These are phyloP conservation scores for Tetrapyrgos nigripes DNA, from an alignment of 1,284 basidiomycete genomes.

Conservation along the genomic window DNA sequence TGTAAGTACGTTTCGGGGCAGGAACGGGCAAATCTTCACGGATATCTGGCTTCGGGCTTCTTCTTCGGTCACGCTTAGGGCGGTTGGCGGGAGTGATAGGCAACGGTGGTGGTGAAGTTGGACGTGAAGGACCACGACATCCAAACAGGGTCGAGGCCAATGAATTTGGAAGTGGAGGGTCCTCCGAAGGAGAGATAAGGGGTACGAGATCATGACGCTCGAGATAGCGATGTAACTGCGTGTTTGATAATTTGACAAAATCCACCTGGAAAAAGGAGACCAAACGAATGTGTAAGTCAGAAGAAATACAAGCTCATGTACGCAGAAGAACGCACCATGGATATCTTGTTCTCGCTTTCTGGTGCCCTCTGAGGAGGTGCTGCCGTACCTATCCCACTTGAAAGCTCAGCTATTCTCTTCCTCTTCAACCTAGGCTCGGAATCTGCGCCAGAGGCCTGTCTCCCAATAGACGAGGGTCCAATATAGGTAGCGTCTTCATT, in stretches of 20 bases:
- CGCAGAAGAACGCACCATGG: slow-evolving; percentile 42
- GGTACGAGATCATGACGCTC: slow-evolving; percentile 74
- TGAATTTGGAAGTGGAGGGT: slow-evolving; percentile 69
- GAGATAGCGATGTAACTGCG: slow-evolving; percentile 71
- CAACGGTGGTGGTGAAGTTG: slow-evolving; percentile 51
- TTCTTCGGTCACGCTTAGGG: slow-evolving; percentile 65
- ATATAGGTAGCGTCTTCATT: slow-evolving; percentile 71
- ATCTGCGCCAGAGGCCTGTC: slow-evolving; percentile 62
- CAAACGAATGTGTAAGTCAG: background rate
- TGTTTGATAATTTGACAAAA: slow-evolving; percentile 65
- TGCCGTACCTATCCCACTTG: slow-evolving; percentile 10
- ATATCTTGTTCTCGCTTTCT: slow-evolving; percentile 46
- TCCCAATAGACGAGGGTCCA: slow-evolving; percentile 59
- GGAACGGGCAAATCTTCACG: slow-evolving; percentile 44
- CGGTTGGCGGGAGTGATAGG: slow-evolving; percentile 63
- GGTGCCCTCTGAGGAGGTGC: slow-evolving; percentile 33
- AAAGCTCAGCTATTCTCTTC: slow-evolving; percentile 52
- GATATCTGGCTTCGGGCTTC: slow-evolving; percentile 72
- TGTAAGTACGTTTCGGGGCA: slow-evolving; percentile 53
- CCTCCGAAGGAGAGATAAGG: slow-evolving; percentile 59
- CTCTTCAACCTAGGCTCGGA: slow-evolving; percentile 74
- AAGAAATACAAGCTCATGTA: background rate
- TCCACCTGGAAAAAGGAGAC: slow-evolving; percentile 75
- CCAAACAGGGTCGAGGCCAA: too few relatives aligned
- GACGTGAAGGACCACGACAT: slow-evolving; percentile 51